Base-by-base conservation (phyloP, 2,329 filamentous ascomycete species). In the Boeremia lycopersici region DNA sequence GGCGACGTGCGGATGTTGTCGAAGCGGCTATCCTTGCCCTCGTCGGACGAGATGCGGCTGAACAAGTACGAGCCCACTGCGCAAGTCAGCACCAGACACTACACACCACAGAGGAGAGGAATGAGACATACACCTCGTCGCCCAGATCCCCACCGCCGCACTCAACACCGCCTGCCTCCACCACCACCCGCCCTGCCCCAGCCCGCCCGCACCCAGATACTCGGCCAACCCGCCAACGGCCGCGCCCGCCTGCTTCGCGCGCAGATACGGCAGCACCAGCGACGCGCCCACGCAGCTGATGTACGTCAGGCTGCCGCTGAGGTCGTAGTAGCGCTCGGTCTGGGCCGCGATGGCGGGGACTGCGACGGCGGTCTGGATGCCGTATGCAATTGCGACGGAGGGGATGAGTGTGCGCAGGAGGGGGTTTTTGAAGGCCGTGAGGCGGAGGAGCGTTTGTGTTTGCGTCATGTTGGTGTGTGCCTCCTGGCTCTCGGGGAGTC, bases 311-410 rank as follows among this genome's bases (percentile, higher is more conserved):
- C 85, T 86, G 42, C 87, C 87, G 2, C 85, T 87, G 42, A 87
- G 72, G 68, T 90, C 88, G 70, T 88, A 90, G 77, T 88, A 88
- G 33, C 84, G 82, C 67, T 90, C 88, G 6, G 84, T 83, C 64
- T 85, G 81, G 29, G 78, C 76, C 25, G 81, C 59, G 56, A 88
- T 84, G 6, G 85, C 88, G 5, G 87, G 87, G 2, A 87, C 69
- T 4, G 84, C 87, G 6, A 85, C 83, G 35, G 81, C 84, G 8
- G 82, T 78, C 75, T 89, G 87, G 41, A 89, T 77, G 1, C 82
- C 83, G 62, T 86, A 86, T 2, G 86, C 86, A 9, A 87, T 81
- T 6, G 82, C 81, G 11, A 88, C 80, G 31, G 81, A 82, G 2
- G 87, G 87, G 2, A 88, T 77, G 9, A 88, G 74, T 0, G 84